Evolutionary conservation across 2,329 filamentous ascomycete species (phyloP).

Genomic region (Fusarium sp.): DNA sequence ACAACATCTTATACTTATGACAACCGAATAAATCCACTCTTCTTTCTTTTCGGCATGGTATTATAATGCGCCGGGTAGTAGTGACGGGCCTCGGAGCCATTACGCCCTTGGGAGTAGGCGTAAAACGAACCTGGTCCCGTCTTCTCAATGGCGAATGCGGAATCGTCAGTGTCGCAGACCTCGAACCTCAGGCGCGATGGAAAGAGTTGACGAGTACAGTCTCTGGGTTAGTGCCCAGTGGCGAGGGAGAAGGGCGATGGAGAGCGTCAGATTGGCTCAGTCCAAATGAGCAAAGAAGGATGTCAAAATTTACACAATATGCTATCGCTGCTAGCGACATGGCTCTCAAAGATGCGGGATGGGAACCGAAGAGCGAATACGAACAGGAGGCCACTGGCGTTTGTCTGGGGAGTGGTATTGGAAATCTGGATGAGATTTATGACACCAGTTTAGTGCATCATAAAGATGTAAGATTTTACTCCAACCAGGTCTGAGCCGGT

Average conservation of each 20-base stretch:
- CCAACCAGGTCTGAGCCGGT: background rate
- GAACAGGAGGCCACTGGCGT: constrained; percentile 85
- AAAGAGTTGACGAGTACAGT: constrained; percentile 82
- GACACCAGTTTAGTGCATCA: constrained; percentile 82
- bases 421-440: constrained; percentile 92
- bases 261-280: constrained; percentile 64
- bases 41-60: constrained; percentile 54
- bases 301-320: constrained; percentile 93
- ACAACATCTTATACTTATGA: background rate
- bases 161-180: constrained; percentile 76
- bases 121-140: constrained; percentile 81
- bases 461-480: constrained; percentile 68
- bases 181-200: constrained; percentile 69
- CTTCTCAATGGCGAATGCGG: constrained; percentile 84
- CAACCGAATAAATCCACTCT: background rate
- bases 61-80: constrained; percentile 76
- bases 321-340: constrained; percentile 87
- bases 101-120: constrained; percentile 84
- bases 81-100: constrained; percentile 86
- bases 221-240: constrained; percentile 80
- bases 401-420: constrained; percentile 94
- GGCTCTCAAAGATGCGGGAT: constrained; percentile 84
- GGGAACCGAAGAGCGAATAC: constrained; percentile 70
- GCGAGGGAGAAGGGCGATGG: constrained; percentile 59
- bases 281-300: constrained; percentile 72